Evolutionary conservation across 2,329 filamentous ascomycete species (phyloP).

Genomic region (Fusarium circinatum): DNA sequence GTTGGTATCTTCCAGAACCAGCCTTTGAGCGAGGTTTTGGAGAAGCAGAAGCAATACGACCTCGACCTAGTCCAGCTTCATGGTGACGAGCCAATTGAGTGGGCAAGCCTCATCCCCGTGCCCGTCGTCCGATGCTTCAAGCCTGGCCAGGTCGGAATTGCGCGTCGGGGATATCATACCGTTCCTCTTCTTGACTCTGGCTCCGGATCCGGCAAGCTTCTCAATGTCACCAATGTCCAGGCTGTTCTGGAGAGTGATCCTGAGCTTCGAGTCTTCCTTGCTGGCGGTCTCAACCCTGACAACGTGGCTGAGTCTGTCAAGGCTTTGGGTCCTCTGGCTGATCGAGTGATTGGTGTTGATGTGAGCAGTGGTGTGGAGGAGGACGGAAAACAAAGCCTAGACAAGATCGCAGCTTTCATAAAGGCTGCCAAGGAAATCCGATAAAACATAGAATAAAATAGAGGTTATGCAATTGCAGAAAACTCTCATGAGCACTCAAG

Average conservation of each 20-base stretch:
- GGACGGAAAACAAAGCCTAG: constrained; percentile 80
- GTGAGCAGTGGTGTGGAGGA: constrained; percentile 94
- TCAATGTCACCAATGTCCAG: constrained; percentile 78
- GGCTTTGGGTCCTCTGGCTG: constrained; percentile 67
- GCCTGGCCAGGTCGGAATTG: constrained; percentile 77
- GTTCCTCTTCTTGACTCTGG: constrained; percentile 89
- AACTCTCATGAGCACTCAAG: background rate
- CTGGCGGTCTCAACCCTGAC: constrained; percentile 82
- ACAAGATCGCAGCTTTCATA: constrained; percentile 85
- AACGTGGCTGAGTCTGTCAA: constrained; percentile 78
- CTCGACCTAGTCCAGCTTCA: constrained; percentile 95
- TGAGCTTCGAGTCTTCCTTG: constrained; percentile 80
- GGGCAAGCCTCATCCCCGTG: constrained; percentile 88
- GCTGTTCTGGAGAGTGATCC: constrained; percentile 72
- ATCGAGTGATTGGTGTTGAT: constrained; percentile 83
- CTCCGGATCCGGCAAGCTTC: constrained; percentile 80
- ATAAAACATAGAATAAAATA: constrained; percentile 46
- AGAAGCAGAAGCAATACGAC: constrained; percentile 77
- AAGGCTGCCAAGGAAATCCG: constrained; percentile 73
- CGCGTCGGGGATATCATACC: constrained; percentile 81
- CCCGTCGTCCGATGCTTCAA: constrained; percentile 90
- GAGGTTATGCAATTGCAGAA: background rate
- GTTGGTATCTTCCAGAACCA: constrained; percentile 97
- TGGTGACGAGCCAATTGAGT: constrained; percentile 91
- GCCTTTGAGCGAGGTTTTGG: constrained; percentile 81